Conservation (phyloP, 192 early-diverging fungal species). For the Phycomyces blakesleeanus region DNA sequence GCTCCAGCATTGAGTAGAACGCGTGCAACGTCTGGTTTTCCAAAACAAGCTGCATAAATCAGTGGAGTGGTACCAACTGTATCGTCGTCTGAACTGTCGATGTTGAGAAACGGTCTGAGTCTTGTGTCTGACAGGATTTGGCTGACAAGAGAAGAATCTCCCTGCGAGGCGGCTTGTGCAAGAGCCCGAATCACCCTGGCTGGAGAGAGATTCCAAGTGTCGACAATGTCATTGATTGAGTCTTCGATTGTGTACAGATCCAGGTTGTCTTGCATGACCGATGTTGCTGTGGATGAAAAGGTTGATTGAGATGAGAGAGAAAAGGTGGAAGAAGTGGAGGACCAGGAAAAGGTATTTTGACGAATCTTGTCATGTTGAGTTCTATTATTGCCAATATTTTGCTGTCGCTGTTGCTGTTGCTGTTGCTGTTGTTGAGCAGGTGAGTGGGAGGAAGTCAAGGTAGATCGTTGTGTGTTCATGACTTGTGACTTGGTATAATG, state of each 20-base stretch:
- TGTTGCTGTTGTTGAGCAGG: too few species aligned
- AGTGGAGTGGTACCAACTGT: conserved; percentile 70
- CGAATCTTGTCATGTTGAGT: not conserved
- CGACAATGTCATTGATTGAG: not conserved
- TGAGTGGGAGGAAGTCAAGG: too few species aligned
- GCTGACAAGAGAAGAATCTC: conserved; percentile 60
- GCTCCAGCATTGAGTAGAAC: conserved; percentile 72
- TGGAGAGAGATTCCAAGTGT: too few species aligned
- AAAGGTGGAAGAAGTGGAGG: conserved; percentile 9
- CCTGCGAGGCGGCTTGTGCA: conserved; percentile 68
- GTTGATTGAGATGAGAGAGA: conserved; percentile 9
- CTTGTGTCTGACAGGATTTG: conserved; percentile 54
- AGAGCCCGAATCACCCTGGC: conserved; percentile 19
- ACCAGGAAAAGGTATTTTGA: conserved; percentile 9
- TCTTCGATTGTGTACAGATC: not conserved
- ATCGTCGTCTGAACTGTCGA: conserved; percentile 79
- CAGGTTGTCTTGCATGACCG: not conserved
- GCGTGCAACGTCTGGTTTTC: conserved; percentile 65
- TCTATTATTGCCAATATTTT: too few species aligned
- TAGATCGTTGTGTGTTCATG: too few species aligned
- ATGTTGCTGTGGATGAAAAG: not conserved
- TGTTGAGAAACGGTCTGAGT: conserved; percentile 51
- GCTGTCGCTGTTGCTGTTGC: too few species aligned
- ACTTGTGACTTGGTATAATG: too few species aligned
- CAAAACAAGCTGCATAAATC: conserved; percentile 88